Conservation (phyloP, 768 basidiomycete genomes). For the Multifurca ochricompacta region DNA sequence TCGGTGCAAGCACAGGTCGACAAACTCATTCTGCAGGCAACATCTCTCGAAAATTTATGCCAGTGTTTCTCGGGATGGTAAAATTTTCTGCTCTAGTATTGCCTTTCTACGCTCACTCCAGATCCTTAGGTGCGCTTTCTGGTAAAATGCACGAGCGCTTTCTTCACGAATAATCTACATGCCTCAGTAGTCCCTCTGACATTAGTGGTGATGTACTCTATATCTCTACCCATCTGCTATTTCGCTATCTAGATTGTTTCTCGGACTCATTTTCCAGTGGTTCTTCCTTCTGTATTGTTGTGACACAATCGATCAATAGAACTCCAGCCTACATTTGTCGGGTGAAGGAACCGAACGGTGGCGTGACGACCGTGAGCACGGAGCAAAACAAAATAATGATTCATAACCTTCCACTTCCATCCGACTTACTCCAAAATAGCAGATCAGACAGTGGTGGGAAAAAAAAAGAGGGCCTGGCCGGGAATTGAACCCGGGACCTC, state of each 20-base stretch:
- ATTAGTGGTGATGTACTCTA: background rate
- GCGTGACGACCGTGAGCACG: too few species aligned
- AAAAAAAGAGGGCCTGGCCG: slow-evolving; percentile 50
- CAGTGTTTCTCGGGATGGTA: slow-evolving; percentile 96
- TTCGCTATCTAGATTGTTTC: slow-evolving; percentile 11
- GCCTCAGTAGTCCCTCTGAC: background rate
- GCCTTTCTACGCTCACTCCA: background rate
- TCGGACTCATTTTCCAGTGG: background rate
- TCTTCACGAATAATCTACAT: background rate
- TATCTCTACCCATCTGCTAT: slow-evolving; percentile 12
- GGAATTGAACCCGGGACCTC: slow-evolving; percentile 88
- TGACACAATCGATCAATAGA: too few species aligned
- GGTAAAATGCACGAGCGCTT: slow-evolving; percentile 23
- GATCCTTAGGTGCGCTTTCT: slow-evolving; percentile 34
- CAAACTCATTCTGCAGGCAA: slow-evolving; percentile 88
- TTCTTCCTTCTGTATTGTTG: background rate
- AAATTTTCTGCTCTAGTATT: slow-evolving; percentile 18
- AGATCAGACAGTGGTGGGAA: background rate
- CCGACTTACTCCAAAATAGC: background rate
- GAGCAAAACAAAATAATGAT: too few species aligned
- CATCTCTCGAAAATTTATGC: slow-evolving; percentile 89
- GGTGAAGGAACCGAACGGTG: background rate
- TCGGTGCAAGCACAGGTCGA: slow-evolving; percentile 82
- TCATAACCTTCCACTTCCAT: background rate
- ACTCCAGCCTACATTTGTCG: background rate